Base-by-base conservation (phyloP, 2,329 filamentous ascomycete species). In the Diaporthe destruens region DNA sequence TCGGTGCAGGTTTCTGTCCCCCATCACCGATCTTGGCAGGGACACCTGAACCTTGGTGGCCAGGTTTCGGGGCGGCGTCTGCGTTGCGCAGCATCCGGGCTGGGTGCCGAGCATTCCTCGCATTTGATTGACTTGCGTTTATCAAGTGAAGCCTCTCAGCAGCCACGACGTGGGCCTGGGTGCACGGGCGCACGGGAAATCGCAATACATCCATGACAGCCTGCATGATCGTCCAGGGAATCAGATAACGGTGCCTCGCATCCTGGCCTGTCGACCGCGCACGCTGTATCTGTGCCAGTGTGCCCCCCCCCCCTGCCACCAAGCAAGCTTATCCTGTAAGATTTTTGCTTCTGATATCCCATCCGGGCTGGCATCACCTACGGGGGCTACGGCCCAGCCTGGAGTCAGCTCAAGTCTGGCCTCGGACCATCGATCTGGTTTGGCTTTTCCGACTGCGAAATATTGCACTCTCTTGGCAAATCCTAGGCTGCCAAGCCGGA, bases 71-170 rank as follows among this genome's bases (percentile, higher is more conserved):
- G 44, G 29, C 29, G 29, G 61, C 25, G 29, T 65, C 44, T 6
- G 49, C n/a, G 29, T 65, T 65, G 44, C 29, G 44, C 61, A 51
- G 42, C 44, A 34, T 51, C 51, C 29, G 61, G 61, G 49, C 61
- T 32, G 29, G 42, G 29, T 49, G 54, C 29, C 66, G 54, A 57
- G 66, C 53, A 39, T 36, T 34, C 20, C 42, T 57, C 51, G 34
- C 51, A 47, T 32, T 47, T 23, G 20, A 39, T 49, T 63, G 56
- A 59, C 36, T 42, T 57, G 39, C 54, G 67, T 63, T 63, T 49
- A 49, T 69, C 29, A 25, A 9, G 32, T 25, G 25, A 34, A 73
- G 51, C 71, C 67, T 54, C 57, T 59, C 67, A 67, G 71, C 57
- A 53, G 68, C 59, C 63, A 69, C 51, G 34, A 29, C 23, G 20